Base-by-base conservation (phyloP, 305 asterid genomes). In the Solanum aculeatissimum region DNA sequence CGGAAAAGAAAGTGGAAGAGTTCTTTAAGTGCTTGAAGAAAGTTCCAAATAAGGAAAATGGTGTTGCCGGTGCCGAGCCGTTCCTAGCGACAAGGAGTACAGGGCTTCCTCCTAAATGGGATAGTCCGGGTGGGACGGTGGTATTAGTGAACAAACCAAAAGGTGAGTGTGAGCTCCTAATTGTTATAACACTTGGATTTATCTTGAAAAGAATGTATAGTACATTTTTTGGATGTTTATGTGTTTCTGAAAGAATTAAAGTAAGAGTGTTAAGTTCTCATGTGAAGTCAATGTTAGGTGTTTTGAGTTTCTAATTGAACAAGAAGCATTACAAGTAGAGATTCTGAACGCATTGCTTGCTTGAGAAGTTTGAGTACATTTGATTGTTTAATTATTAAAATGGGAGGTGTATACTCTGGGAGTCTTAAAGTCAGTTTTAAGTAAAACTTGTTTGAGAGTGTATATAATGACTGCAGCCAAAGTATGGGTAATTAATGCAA, bases 51-150 rank as follows among this genome's bases (percentile, higher is more conserved):
- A 90, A 89, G 71, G 88, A 86, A 45, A 87, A 89, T 74, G 86
- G 84, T 27, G 91, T 84, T 35, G 87, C 43, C 12, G 85, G 42
- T 42, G 83, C 51, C 2, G 96, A 89, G 89, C 98, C 99, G 6
- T 93, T 96, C 86, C 87, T 94, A 79, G 92, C 99, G 38, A 90
- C 94, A 7, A 90, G 97, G 90, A 91, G 93, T 53, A 88, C 82
- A 19, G 99, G 98, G 85, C 96, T 96, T 85, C 99, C 99, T 47
- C 95, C 97, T 2, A 92, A 92, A 87, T 96, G 99, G 99, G 98
- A 96, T 89, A 89, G 93, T 38, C 98, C 97, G 23, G 84, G 79
- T 87, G 99, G 99, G 88, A 93, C 98, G 71, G 97, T 95, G 81
- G 91, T 95, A 81, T 86, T 95, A 92, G 92, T 95, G 84, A 96